phyloP scores from a whole-genome alignment of 2,329 filamentous ascomycete genomes.

The Hypoxylon sp. region DNA sequence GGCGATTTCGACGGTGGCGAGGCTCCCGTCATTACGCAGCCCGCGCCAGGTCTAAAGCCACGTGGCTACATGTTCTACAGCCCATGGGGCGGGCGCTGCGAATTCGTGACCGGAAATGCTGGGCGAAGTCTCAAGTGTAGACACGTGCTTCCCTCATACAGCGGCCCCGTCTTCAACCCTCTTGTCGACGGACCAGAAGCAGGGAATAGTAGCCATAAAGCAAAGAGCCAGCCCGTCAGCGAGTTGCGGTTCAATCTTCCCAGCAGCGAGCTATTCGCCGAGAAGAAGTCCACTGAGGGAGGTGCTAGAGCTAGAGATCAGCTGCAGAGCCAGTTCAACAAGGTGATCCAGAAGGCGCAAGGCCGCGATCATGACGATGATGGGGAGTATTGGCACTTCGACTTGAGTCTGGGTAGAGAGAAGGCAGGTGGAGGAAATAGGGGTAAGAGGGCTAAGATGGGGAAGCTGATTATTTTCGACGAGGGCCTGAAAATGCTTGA shows the following conservation, averaged over 20 bases:
- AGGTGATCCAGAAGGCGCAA: slow-evolving; percentile 50
- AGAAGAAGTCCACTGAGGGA: slow-evolving; percentile 57
- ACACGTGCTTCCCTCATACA: slow-evolving; percentile 72
- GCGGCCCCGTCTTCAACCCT: slow-evolving; percentile 60
- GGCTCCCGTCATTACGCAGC: slow-evolving; percentile 58
- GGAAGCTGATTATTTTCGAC: slow-evolving; percentile 90
- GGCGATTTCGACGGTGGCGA: slow-evolving; percentile 51
- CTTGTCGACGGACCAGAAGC: slow-evolving; percentile 58
- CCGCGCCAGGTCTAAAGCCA: slow-evolving; percentile 65
- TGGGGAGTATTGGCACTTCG: slow-evolving; percentile 66
- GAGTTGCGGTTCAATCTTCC: slow-evolving; percentile 94
- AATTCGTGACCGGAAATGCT: slow-evolving; percentile 83
- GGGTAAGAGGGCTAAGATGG: slow-evolving; percentile 90
- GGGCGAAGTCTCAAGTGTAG: slow-evolving; percentile 83
- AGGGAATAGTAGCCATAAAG: slow-evolving; percentile 52
- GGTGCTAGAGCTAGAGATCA: slow-evolving; percentile 53
- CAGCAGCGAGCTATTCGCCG: slow-evolving; percentile 64
- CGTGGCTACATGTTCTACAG: slow-evolving; percentile 84
- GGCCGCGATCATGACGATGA: slow-evolving; percentile 58
- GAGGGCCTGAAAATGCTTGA: slow-evolving; percentile 97
- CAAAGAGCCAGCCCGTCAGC: slow-evolving; percentile 68
- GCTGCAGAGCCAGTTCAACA: slow-evolving; percentile 57
- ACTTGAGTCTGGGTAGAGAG: slow-evolving; percentile 84
- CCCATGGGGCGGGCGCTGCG: slow-evolving; percentile 89
- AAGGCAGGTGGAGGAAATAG: slow-evolving; percentile 87